Percentiles rank a stretch among this genome's conserved stretches.
phyloP scores from a whole-genome alignment of 306 rosid genomes.

The Vigna radiata region DNA sequence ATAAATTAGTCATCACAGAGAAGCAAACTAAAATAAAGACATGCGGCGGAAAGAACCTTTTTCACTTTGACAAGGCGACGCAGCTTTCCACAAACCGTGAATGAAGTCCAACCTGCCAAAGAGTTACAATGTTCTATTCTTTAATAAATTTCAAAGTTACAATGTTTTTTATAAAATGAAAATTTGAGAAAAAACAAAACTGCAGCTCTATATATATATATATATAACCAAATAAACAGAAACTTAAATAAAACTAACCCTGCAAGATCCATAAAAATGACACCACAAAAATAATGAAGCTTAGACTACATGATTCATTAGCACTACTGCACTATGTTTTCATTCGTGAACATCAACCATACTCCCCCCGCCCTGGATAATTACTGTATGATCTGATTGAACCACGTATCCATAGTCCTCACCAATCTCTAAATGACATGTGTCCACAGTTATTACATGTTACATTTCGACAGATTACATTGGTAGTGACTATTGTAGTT shows the following conservation, averaged over 20 bases:
- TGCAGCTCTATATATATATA: not conserved
- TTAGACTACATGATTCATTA: too few species aligned
- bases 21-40: not conserved
- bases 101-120: conserved; percentile 94
- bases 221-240: not conserved
- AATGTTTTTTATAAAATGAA: not conserved
- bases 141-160: conserved; percentile 10
- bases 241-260: too few species aligned
- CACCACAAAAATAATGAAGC: too few species aligned
- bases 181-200: conserved; percentile 16
- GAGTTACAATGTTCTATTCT: conserved; percentile 16
- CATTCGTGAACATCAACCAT: not conserved
- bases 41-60: conserved; percentile 61
- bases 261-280: too few species aligned
- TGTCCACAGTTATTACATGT: too few species aligned
- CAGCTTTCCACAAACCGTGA: conserved; percentile 94
- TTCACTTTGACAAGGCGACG: conserved; percentile 94
- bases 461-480: too few species aligned
- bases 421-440: not conserved
- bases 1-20: conserved; percentile 24
- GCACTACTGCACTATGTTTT: conserved; percentile 8
- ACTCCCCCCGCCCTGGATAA: not conserved
- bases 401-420: not conserved
- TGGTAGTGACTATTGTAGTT: not conserved
- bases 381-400: too few species aligned